These are phyloP conservation scores for Lachnellula arida DNA, from an alignment of 2,329 filamentous ascomycete species.

Conservation along the genomic window DNA sequence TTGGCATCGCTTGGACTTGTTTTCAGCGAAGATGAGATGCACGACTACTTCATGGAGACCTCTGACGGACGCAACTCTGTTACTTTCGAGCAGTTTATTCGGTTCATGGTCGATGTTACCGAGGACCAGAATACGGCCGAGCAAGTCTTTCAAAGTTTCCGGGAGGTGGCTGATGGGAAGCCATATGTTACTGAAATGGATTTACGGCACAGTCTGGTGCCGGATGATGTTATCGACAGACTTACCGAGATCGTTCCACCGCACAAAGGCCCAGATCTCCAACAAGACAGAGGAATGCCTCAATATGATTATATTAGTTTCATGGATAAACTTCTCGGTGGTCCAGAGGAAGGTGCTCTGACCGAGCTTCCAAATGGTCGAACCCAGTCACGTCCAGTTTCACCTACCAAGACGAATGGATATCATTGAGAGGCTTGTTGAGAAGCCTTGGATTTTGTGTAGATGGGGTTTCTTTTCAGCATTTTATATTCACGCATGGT, in stretches of 20 bases:
- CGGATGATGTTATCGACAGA: slow-evolving; percentile 94
- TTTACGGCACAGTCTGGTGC: slow-evolving; percentile 87
- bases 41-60: slow-evolving; percentile 87
- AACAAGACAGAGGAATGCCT: slow-evolving; percentile 74
- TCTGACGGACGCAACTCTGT: slow-evolving; percentile 74
- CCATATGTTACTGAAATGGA: slow-evolving; percentile 98
- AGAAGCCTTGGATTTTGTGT: background rate
- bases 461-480: background rate
- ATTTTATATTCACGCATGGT: too few species aligned
- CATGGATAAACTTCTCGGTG: slow-evolving; percentile 77
- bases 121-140: slow-evolving; percentile 98
- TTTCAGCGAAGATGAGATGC: slow-evolving; percentile 98
- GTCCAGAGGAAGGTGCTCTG: slow-evolving; percentile 20
- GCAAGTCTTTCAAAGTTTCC: slow-evolving; percentile 97
- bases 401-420: slow-evolving; percentile 6
- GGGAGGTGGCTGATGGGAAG: slow-evolving; percentile 96
- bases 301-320: slow-evolving; percentile 97
- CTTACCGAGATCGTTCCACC: slow-evolving; percentile 80
- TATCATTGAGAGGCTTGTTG: slow-evolving; percentile 3
- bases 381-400: slow-evolving; percentile 3
- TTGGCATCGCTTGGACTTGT: slow-evolving; percentile 92
- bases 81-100: slow-evolving; percentile 97
- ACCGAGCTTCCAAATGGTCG: slow-evolving; percentile 26
- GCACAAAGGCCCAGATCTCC: slow-evolving; percentile 79
- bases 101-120: slow-evolving; percentile 98